Conservation (phyloP, 2,329 filamentous ascomycete genomes). For the Westerdykella sp. region DNA sequence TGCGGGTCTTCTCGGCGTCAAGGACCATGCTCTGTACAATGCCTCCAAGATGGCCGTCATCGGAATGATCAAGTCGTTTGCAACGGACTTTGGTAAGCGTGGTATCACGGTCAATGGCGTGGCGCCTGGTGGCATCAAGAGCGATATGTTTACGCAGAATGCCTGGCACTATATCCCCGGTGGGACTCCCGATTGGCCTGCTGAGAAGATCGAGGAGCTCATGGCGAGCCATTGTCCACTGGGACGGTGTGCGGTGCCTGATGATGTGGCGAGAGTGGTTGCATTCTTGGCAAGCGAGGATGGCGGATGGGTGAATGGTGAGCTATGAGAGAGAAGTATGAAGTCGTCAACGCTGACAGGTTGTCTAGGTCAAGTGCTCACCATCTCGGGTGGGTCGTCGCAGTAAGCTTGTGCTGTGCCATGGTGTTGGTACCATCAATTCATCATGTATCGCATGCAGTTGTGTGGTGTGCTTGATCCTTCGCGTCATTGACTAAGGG, state of each 20-base stretch:
- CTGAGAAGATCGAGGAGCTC: constrained; percentile 45
- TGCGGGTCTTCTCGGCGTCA: constrained; percentile 59
- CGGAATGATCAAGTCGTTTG: constrained; percentile 65
- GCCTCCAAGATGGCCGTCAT: constrained; percentile 67
- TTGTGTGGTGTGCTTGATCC: too few relatives aligned
- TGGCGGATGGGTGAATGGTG: constrained; percentile 37
- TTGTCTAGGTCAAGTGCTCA: constrained; percentile 33
- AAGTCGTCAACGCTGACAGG: constrained; percentile 1
- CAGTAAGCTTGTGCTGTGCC: constrained; percentile 20
- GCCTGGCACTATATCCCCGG: constrained; percentile 48
- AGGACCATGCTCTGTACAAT: constrained; percentile 66
- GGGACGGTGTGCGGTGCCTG: constrained; percentile 44
- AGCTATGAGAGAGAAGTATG: background rate
- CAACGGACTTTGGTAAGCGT: constrained; percentile 62
- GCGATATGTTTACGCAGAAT: constrained; percentile 69
- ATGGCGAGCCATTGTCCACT: constrained; percentile 48
- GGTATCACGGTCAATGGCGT: constrained; percentile 68
- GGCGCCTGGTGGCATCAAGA: constrained; percentile 67
- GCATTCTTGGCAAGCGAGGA: constrained; percentile 38
- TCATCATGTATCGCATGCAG: too few relatives aligned
- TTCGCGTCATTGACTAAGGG: too few relatives aligned
- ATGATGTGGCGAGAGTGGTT: constrained; percentile 40
- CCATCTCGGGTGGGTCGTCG: constrained; percentile 38
- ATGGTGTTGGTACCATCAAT: too few relatives aligned
- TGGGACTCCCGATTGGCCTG: constrained; percentile 44